Evolutionary conservation across 352 stramenopile species (phyloP), one percentile per base, ranked within the genome.

Genomic region (Pythium volutum): DNA sequence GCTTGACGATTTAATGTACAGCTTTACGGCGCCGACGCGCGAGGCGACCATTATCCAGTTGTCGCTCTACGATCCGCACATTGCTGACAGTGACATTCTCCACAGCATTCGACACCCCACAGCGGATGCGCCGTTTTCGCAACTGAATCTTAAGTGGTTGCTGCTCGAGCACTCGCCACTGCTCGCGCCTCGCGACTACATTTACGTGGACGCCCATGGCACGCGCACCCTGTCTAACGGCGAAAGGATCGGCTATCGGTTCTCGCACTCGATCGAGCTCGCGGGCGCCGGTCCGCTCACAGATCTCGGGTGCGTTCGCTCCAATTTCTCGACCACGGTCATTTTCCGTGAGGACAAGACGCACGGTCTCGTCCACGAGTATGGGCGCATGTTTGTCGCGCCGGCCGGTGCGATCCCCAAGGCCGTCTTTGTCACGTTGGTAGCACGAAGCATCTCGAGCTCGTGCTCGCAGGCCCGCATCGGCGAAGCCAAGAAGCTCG

Each of bases 151-250:
- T 43, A 71, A 69, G 42, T 72, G 63, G 57, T 16, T 70, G 51
- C 23, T 39, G 22, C 66, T 55, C 55, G 67, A 3, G 59, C 77
- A 26, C 59, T 76, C 38, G 70, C 47, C 73, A 73, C n/a, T 61
- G 27, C 20, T 64, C 7, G 23, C 27, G 16, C 58, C 58, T 10
- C 60, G 74, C 33, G 78, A 85, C 53, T 80, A 77, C 23, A 68
- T 84, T 11, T 79, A 78, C 62, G 48, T 84, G 29, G 74, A 88
- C 53, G 57, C 71, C 11, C 82, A 73, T 12, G 76, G 78, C 18
- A 59, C 72, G 4, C 55, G 56, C 0, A 26, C 59, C 26, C 56
- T 80, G n/a, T 39, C 39, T 0, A 71, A 66, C 8, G 74, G 77
- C 14, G 74, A 82, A 23, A 74, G 70, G 5, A 64, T 88, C 11